Evolutionary conservation across 2,329 filamentous ascomycete species (phyloP).

Genomic region (Albifimbria verrucaria): DNA sequence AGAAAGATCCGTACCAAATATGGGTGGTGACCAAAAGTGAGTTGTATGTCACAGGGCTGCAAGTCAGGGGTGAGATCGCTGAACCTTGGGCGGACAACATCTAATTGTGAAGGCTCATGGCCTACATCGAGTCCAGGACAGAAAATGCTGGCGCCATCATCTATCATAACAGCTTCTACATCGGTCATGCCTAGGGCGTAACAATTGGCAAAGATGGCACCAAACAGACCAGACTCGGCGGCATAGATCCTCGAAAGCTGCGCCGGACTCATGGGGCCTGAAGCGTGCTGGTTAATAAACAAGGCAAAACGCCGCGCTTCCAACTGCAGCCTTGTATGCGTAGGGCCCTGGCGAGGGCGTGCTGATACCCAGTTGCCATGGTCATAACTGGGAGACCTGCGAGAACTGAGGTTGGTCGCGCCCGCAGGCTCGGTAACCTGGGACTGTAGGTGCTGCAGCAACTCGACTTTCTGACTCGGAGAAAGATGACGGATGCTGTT

Average conservation of each 20-base stretch:
- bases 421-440: constrained; percentile 9
- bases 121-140: constrained; percentile 18
- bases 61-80: constrained; percentile 21
- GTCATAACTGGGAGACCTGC: too few species aligned
- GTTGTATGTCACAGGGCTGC: constrained; percentile 26
- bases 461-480: constrained; percentile 14
- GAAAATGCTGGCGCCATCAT: constrained; percentile 28
- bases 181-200: constrained; percentile 28
- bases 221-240: constrained; percentile 24
- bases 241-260: constrained; percentile 13
- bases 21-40: constrained; percentile 30
- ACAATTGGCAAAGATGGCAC: constrained; percentile 32
- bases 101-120: constrained; percentile 19
- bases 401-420: too few species aligned
- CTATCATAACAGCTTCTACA: constrained; percentile 19
- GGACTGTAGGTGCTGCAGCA: constrained; percentile 17
- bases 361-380: not conserved
- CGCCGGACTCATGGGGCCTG: constrained; percentile 7
- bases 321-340: not conserved
- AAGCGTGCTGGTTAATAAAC: constrained; percentile 9
- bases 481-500: constrained; percentile 12
- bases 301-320: constrained; percentile 13
- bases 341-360: not conserved
- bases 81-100: constrained; percentile 20
- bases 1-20: constrained; percentile 21